phyloP scores from a whole-genome alignment of 768 basidiomycete genomes.

The Tulasnella sp. region DNA sequence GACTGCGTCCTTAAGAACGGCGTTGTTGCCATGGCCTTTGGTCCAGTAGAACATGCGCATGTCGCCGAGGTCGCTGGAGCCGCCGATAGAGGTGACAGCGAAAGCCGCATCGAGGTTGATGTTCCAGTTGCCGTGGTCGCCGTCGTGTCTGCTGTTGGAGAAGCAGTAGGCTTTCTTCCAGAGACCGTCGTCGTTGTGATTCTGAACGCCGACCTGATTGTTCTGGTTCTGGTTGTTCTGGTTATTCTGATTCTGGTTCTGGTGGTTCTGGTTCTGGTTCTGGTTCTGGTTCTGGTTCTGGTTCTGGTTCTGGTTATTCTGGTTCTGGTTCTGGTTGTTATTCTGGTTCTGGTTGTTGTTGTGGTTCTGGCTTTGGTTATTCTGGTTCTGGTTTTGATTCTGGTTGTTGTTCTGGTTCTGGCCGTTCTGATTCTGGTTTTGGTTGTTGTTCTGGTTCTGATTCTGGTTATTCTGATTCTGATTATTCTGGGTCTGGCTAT shows the following conservation, averaged over 20 bases:
- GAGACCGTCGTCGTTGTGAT: background rate
- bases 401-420: no score
- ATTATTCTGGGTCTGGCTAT: background rate
- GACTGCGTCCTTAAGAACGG: background rate
- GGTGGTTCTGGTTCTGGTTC: background rate
- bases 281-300: background rate
- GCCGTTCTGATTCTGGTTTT: no score
- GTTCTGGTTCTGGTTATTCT: background rate
- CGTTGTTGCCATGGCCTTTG: background rate
- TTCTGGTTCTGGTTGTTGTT: no score
- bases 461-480: background rate
- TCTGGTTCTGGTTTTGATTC: no score
- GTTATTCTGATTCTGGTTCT: background rate
- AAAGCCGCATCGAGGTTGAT: conserved; percentile 7
- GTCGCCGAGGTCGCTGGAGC: background rate
- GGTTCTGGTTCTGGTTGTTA: background rate
- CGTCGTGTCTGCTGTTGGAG: background rate
- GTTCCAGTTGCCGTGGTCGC: background rate
- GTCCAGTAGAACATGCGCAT: conserved; percentile 1
- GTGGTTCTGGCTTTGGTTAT: no score
- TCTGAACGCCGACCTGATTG: background rate
- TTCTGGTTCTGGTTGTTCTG: background rate
- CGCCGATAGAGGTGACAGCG: background rate
- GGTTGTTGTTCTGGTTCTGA: background rate
- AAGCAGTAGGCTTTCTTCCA: background rate